phyloP scores from a whole-genome alignment of 306 rosid genomes.

The Prunus persica region DNA sequence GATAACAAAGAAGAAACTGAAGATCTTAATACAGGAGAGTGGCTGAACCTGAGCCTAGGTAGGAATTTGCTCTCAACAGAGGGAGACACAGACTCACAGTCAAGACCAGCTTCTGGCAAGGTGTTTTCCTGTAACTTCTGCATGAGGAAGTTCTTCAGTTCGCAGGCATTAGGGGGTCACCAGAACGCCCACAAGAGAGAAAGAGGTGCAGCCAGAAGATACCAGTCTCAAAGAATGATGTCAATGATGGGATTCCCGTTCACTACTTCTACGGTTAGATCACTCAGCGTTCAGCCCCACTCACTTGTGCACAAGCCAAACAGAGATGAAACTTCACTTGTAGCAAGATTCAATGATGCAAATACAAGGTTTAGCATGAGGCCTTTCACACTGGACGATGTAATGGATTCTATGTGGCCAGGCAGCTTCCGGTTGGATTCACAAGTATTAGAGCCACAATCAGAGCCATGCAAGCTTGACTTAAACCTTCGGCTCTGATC shows the following conservation, averaged over 20 bases:
- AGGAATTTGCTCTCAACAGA: slow-evolving; percentile 42
- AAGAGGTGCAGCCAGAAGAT: slow-evolving; percentile 88
- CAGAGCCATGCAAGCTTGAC: slow-evolving; percentile 60
- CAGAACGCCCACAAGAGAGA: slow-evolving; percentile 97
- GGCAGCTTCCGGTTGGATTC: slow-evolving; percentile 78
- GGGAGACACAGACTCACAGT: slow-evolving; percentile 42
- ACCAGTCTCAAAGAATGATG: slow-evolving; percentile 73
- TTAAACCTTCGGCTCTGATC: slow-evolving; percentile 75
- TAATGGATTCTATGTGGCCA: slow-evolving; percentile 66
- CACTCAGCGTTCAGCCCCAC: slow-evolving; percentile 80
- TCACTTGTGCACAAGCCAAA: slow-evolving; percentile 66
- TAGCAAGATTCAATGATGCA: slow-evolving; percentile 56
- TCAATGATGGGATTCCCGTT: slow-evolving; percentile 56
- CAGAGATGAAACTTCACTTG: slow-evolving; percentile 46
- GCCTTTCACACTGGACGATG: slow-evolving; percentile 51
- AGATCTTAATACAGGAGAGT: slow-evolving; percentile 45
- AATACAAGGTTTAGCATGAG: slow-evolving; percentile 44
- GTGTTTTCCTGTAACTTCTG: slow-evolving; percentile 94
- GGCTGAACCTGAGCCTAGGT: slow-evolving; percentile 82
- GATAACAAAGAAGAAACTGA: slow-evolving; percentile 35
- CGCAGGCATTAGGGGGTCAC: slow-evolving; percentile 97
- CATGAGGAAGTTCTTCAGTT: slow-evolving; percentile 84
- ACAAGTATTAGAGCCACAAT: slow-evolving; percentile 38
- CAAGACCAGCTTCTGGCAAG: slow-evolving; percentile 47
- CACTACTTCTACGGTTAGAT: slow-evolving; percentile 42